Evolutionary conservation across 805 yeast species (phyloP).

Genomic region (Lipomyces kockii): DNA sequence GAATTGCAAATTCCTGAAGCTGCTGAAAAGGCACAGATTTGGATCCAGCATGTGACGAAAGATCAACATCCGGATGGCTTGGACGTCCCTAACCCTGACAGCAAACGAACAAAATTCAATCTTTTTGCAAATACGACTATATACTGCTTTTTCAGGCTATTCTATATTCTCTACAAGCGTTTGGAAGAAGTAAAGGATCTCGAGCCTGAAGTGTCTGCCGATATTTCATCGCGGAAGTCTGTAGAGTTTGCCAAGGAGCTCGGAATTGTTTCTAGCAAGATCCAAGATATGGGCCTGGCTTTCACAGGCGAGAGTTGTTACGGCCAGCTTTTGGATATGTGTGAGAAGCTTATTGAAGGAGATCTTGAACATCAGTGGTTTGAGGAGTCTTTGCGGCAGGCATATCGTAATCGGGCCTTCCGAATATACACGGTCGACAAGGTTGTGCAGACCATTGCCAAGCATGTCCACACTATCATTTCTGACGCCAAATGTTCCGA

Average conservation of each 20-base stretch:
- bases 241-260: conserved; percentile 81
- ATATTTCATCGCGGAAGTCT: conserved; percentile 55
- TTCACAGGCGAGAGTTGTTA: conserved; percentile 57
- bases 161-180: conserved; percentile 80
- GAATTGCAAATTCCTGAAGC: conserved; percentile 32
- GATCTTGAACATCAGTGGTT: conserved; percentile 92
- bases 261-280: conserved; percentile 76
- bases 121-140: conserved; percentile 86
- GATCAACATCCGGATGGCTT: conserved; percentile 39
- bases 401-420: conserved; percentile 90
- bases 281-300: conserved; percentile 78
- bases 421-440: conserved; percentile 91
- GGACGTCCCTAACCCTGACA: conserved; percentile 38
- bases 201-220: conserved; percentile 72
- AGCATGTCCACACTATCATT: conserved; percentile 84
- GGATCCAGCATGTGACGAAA: conserved; percentile 42
- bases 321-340: conserved; percentile 72
- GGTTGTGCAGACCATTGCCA: conserved; percentile 78
- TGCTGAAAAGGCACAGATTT: conserved; percentile 39
- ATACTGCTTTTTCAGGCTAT: conserved; percentile 85
- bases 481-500: conserved; percentile 81
- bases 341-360: conserved; percentile 81
- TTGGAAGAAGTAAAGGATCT: conserved; percentile 74
- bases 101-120: conserved; percentile 56
- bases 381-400: conserved; percentile 94